A percentile compares a stretch with the other conserved stretches of the same genome.
Conservation (phyloP, 768 basidiomycete species). For the Symmetrospora coprosmae region DNA sequence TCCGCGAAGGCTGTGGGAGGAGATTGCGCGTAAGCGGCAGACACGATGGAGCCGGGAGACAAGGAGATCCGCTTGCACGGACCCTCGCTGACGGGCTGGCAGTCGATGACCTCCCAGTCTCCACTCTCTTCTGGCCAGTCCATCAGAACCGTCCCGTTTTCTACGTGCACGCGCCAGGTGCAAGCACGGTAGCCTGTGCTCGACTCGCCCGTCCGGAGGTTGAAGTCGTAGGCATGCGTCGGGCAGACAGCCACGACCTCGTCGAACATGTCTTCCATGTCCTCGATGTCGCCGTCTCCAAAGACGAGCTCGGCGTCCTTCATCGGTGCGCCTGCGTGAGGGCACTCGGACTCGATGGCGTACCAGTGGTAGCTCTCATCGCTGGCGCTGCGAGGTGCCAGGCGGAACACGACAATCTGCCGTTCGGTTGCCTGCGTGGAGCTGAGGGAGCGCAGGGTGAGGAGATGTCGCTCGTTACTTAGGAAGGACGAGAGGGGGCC, state of each 20-base stretch:
- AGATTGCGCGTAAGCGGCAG: too few species aligned
- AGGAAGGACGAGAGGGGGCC: background rate
- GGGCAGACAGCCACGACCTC: conserved; percentile 21
- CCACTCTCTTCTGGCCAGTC: conserved; percentile 38
- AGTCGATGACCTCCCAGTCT: conserved; percentile 52
- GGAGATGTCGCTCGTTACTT: conserved; percentile 2
- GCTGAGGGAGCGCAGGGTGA: background rate
- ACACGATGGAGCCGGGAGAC: background rate
- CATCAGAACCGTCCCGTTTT: background rate
- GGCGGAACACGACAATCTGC: conserved; percentile 19
- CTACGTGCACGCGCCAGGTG: conserved; percentile 3
- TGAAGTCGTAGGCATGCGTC: conserved; percentile 21
- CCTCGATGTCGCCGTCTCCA: conserved; percentile 2
- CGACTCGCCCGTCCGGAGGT: conserved; percentile 17
- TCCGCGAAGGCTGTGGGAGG: conserved; percentile 4
- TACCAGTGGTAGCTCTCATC: background rate
- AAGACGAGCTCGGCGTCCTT: conserved; percentile 3
- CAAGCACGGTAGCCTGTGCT: conserved; percentile 15
- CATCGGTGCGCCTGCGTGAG: conserved; percentile 21
- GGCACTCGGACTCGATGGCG: conserved; percentile 21
- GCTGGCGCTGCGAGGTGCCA: background rate
- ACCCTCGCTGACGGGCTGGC: conserved; percentile 63
- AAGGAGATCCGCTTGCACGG: background rate
- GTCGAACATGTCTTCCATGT: conserved; percentile 16
- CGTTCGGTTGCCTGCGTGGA: background rate